These are phyloP conservation scores for Trichophyton mentagrophytes DNA, from an alignment of 2,329 filamentous ascomycete species.

Conservation along the genomic window DNA sequence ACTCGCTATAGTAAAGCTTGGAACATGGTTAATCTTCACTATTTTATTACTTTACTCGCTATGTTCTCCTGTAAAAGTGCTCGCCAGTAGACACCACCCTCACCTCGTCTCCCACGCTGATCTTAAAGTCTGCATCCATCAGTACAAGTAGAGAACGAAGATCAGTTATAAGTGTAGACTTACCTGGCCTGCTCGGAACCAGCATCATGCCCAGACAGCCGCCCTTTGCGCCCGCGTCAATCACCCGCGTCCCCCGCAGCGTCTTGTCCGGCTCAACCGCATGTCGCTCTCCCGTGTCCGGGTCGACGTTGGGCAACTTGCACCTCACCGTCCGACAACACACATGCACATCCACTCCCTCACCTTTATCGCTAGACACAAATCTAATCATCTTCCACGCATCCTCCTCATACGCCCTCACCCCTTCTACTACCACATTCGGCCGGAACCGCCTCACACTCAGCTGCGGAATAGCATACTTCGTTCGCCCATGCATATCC, in stretches of 20 bases:
- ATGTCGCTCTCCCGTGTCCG: constrained; percentile 40
- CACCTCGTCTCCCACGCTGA: constrained; percentile 29
- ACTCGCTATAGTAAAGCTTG: too few relatives aligned
- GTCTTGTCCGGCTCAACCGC: constrained; percentile 36
- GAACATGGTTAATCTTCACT: too few relatives aligned
- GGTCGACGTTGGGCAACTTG: constrained; percentile 47
- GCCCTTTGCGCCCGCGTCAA: constrained; percentile 38
- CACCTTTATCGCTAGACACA: too few relatives aligned
- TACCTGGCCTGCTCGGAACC: constrained; percentile 23
- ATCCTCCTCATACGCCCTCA: constrained; percentile 43
- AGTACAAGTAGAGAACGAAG: background rate
- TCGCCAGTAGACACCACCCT: constrained; percentile 31
- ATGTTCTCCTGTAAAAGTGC: constrained; percentile 21
- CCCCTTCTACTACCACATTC: constrained; percentile 45
- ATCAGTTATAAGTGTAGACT: constrained; percentile 7
- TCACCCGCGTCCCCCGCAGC: constrained; percentile 37
- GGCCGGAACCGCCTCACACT: constrained; percentile 44
- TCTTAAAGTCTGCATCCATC: constrained; percentile 19
- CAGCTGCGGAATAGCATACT: constrained; percentile 29
- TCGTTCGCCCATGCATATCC: constrained; percentile 36
- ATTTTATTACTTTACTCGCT: too few relatives aligned
- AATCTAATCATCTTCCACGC: constrained; percentile 42
- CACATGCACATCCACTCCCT: constrained; percentile 30
- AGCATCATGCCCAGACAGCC: constrained; percentile 44
- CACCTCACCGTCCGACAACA: constrained; percentile 47